phyloP scores from a whole-genome alignment of 805 yeast species.

The Ogataea philodendri region DNA sequence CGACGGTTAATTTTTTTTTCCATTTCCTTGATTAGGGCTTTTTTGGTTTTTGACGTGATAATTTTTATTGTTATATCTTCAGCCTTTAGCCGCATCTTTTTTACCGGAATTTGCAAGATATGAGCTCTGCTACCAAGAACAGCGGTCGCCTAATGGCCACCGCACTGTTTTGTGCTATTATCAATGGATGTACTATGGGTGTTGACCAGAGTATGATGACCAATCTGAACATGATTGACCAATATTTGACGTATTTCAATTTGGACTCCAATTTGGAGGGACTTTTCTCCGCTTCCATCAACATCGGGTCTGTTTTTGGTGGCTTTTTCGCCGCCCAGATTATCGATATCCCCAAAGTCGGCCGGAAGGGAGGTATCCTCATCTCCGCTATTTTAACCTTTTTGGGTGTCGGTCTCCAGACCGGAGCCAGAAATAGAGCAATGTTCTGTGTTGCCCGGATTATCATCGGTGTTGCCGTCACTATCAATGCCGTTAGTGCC shows the following conservation, averaged over 20 bases:
- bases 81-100: no score
- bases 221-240: slow-evolving; percentile 28
- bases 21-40: not conserved
- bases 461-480: slow-evolving; percentile 37
- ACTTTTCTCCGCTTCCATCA: slow-evolving; percentile 29
- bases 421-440: slow-evolving; percentile 36
- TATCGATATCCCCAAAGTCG: slow-evolving; percentile 25
- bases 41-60: not conserved
- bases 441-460: slow-evolving; percentile 39
- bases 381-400: slow-evolving; percentile 26
- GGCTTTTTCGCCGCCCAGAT: slow-evolving; percentile 28
- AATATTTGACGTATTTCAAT: slow-evolving; percentile 24
- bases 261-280: slow-evolving; percentile 26
- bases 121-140: slow-evolving; percentile 12
- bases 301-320: slow-evolving; percentile 29
- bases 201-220: slow-evolving; percentile 30
- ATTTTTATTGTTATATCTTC: not conserved
- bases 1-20: slow-evolving; percentile 5
- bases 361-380: slow-evolving; percentile 33
- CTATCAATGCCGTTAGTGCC: slow-evolving; percentile 33
- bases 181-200: slow-evolving; percentile 31
- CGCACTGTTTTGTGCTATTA: slow-evolving; percentile 25
- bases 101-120: no score
- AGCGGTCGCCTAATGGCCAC: slow-evolving; percentile 22
- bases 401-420: slow-evolving; percentile 39